phyloP scores from a whole-genome alignment of 1,284 basidiomycete species.

The Ustilago crameri region DNA sequence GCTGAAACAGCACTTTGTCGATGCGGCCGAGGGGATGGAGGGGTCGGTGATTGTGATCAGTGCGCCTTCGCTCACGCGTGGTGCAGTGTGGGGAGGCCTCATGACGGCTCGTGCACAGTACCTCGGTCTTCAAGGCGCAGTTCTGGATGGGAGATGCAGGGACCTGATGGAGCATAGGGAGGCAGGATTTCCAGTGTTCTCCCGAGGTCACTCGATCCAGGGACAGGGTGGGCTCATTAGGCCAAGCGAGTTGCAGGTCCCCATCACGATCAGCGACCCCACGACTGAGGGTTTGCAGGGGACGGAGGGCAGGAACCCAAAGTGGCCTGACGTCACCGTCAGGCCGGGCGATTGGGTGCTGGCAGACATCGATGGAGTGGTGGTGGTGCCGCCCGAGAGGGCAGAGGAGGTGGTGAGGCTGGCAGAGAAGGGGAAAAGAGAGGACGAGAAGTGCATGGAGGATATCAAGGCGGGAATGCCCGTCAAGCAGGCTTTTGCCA shows the following conservation, averaged over 20 bases:
- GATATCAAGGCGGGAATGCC: conserved; percentile 82
- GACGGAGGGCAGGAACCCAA: conserved; percentile 24
- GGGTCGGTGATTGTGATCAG: conserved; percentile 78
- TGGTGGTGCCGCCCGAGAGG: conserved; percentile 77
- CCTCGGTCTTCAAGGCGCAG: conserved; percentile 77
- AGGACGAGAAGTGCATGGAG: conserved; percentile 80
- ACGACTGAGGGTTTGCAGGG: conserved; percentile 18
- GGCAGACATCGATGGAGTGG: conserved; percentile 89
- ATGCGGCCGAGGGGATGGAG: conserved; percentile 76
- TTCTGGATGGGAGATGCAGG: conserved; percentile 82
- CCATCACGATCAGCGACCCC: conserved; percentile 74
- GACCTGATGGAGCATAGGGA: conserved; percentile 81
- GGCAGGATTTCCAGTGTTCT: conserved; percentile 74
- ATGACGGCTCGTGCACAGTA: conserved; percentile 85
- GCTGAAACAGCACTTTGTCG: conserved; percentile 82
- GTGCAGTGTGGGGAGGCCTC: conserved; percentile 89
- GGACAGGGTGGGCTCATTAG: conserved; percentile 89
- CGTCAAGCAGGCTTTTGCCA: conserved; percentile 80
- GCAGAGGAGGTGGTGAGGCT: conserved; percentile 75
- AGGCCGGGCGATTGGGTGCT: conserved; percentile 84
- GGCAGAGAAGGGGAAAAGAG: conserved; percentile 74
- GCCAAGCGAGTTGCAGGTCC: conserved; percentile 80
- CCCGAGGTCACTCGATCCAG: conserved; percentile 82
- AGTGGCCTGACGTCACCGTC: conserved; percentile 73
- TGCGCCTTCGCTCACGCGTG: conserved; percentile 80